Conservation (phyloP, 257 asterid genomes). For the Penstemon newberryi region DNA sequence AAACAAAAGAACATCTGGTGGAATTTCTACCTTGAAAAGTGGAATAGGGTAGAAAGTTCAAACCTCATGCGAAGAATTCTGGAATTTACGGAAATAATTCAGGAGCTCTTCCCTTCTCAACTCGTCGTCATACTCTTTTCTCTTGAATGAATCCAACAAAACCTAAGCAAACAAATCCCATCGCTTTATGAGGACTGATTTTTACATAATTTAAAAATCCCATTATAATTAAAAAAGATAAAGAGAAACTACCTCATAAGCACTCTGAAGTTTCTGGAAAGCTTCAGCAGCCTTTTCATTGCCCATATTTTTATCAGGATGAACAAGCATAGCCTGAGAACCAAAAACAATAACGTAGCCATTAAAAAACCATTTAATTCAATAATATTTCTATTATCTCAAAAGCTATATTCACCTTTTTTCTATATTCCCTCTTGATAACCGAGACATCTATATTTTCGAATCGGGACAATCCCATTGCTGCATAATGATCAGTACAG, state of each 20-base stretch:
- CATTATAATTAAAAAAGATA: neutral
- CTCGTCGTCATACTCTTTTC: constrained; percentile 87
- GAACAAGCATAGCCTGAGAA: constrained; percentile 95
- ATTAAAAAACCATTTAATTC: constrained; percentile 11
- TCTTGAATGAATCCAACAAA: constrained; percentile 75
- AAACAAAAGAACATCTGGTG: neutral
- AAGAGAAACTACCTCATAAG: constrained; percentile 69
- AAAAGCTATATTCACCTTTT: constrained; percentile 53
- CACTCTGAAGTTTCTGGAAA: constrained; percentile 96
- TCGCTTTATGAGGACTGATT: constrained; percentile 22
- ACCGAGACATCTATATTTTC: constrained; percentile 63
- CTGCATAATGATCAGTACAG: constrained; percentile 80
- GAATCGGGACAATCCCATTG: constrained; percentile 76
- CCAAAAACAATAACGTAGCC: constrained; percentile 22
- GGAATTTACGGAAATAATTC: constrained; percentile 72
- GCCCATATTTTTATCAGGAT: constrained; percentile 99
- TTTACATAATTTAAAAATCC: constrained; percentile 2
- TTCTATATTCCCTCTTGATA: constrained; percentile 83
- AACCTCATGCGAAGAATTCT: constrained; percentile 74
- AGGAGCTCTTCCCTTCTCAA: constrained; percentile 89
- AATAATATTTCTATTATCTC: too few species aligned
- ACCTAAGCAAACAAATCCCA: constrained; percentile 48
- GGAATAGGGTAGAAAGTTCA: constrained; percentile 23
- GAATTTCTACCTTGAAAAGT: constrained; percentile 16
- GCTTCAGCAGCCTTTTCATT: constrained; percentile 97